Percentiles rank a stretch among this genome's conserved stretches.
phyloP scores from a whole-genome alignment of 352 stramenopile genomes.

The Phytophthora citrophthora region DNA sequence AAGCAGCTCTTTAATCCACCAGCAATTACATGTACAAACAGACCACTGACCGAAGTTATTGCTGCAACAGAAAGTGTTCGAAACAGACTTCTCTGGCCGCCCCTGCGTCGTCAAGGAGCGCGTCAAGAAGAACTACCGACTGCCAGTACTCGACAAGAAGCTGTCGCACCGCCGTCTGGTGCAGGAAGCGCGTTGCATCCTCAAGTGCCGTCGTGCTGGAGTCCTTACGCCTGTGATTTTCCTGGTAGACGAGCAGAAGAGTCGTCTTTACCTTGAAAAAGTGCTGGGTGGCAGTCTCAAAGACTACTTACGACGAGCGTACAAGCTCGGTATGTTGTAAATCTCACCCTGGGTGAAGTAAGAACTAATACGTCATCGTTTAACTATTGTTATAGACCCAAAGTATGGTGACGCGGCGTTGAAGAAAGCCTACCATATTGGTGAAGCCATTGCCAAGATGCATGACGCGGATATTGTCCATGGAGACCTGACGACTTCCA shows the following conservation, averaged over 20 bases:
- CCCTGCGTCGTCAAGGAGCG: slow-evolving; percentile 85
- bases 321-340: slow-evolving; percentile 46
- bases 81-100: slow-evolving; percentile 68
- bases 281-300: slow-evolving; percentile 76
- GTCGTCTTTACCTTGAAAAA: slow-evolving; percentile 76
- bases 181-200: slow-evolving; percentile 82
- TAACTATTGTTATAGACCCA: slow-evolving; percentile 34
- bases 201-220: slow-evolving; percentile 79
- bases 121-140: slow-evolving; percentile 82
- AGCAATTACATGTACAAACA: not conserved
- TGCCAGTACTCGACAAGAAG: slow-evolving; percentile 82
- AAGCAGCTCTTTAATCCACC: slow-evolving; percentile 1
- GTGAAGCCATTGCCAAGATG: slow-evolving; percentile 90
- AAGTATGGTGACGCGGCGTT: slow-evolving; percentile 60
- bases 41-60: not conserved
- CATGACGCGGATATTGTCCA: slow-evolving; percentile 94
- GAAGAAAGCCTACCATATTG: slow-evolving; percentile 84
- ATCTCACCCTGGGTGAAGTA: too few species aligned
- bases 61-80: slow-evolving; percentile 71
- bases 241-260: slow-evolving; percentile 79
- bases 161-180: slow-evolving; percentile 80
- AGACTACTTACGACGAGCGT: slow-evolving; percentile 64
- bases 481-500: slow-evolving; percentile 94
- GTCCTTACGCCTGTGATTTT: slow-evolving; percentile 80
- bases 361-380: too few species aligned